A percentile compares a stretch with the other conserved stretches of the same genome.
Evolutionary conservation across 2,329 filamentous ascomycete species (phyloP).

Genomic region (Monosporascus sp.): DNA sequence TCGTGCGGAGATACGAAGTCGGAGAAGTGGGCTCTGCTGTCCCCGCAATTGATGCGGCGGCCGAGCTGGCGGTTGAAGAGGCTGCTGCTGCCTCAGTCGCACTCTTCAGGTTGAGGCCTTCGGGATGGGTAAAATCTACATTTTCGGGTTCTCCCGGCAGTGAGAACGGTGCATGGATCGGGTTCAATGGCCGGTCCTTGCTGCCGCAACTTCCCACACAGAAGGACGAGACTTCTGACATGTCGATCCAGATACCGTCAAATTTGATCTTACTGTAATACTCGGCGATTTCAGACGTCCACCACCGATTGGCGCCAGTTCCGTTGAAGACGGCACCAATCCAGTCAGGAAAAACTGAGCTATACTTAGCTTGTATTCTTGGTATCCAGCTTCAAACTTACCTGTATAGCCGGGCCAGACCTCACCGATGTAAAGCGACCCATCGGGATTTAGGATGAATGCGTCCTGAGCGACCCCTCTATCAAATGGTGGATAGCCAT

Average conservation of each 20-base stretch:
- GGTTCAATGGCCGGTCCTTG: conserved; percentile 58
- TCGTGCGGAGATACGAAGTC: conserved; percentile 49
- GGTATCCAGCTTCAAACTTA: conserved; percentile 7
- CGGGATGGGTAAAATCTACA: conserved; percentile 56
- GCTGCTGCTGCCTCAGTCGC: conserved; percentile 59
- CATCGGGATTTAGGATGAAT: conserved; percentile 54
- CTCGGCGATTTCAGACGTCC: conserved; percentile 54
- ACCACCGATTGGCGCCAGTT: conserved; percentile 60
- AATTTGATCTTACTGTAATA: conserved; percentile 50
- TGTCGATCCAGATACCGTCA: conserved; percentile 53
- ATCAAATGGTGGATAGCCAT: conserved; percentile 57
- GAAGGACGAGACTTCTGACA: conserved; percentile 57
- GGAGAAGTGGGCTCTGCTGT: conserved; percentile 22
- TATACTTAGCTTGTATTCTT: background rate
- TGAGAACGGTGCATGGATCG: conserved; percentile 59
- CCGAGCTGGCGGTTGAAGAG: conserved; percentile 41
- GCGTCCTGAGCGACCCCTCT: conserved; percentile 52
- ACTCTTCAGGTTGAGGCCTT: conserved; percentile 65
- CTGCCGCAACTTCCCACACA: conserved; percentile 69
- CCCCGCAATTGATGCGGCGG: conserved; percentile 8
- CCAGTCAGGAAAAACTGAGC: conserved; percentile 64
- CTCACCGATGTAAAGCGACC: conserved; percentile 50
- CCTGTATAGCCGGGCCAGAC: conserved; percentile 69
- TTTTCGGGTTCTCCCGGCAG: conserved; percentile 61
- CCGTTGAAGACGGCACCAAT: conserved; percentile 54